A percentile compares a stretch with the other conserved stretches of the same genome.
Conservation (phyloP, 2,329 filamentous ascomycete species). For the Ophiosphaerella herpotricha region DNA sequence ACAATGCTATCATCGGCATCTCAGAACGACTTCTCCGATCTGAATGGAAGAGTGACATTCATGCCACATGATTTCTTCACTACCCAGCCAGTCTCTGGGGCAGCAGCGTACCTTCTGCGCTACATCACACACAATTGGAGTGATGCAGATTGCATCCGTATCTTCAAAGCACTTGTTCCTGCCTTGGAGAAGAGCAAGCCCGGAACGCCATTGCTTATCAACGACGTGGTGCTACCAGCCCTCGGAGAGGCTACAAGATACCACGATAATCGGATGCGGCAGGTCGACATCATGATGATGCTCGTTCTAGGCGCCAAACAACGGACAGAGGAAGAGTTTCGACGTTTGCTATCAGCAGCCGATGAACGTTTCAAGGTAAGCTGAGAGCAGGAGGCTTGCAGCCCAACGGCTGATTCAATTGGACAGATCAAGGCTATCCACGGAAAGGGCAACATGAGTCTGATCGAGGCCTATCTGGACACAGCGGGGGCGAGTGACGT, state of each 20-base stretch:
- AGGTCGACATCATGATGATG: slow-evolving; percentile 41
- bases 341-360: slow-evolving; percentile 12
- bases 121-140: slow-evolving; percentile 50
- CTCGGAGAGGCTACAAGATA: slow-evolving; percentile 17
- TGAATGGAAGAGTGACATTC: slow-evolving; percentile 22
- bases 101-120: slow-evolving; percentile 46
- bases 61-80: slow-evolving; percentile 30
- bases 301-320: slow-evolving; percentile 26
- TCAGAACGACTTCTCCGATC: slow-evolving; percentile 10
- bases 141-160: slow-evolving; percentile 43
- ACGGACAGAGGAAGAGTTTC: slow-evolving; percentile 24
- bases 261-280: slow-evolving; percentile 32
- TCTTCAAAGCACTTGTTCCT: slow-evolving; percentile 41
- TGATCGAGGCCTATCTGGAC: slow-evolving; percentile 19
- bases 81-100: slow-evolving; percentile 23
- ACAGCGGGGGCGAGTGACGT: neutral
- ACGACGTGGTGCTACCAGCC: slow-evolving; percentile 39
- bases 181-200: slow-evolving; percentile 34
- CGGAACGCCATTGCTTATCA: slow-evolving; percentile 39
- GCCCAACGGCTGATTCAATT: neutral
- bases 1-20: slow-evolving; percentile 14
- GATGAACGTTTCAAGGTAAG: slow-evolving; percentile 17
- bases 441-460: slow-evolving; percentile 19
- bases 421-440: slow-evolving; percentile 17
- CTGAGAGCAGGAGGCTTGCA: neutral